phyloP scores from a whole-genome alignment of 441 rosid genomes.

The Corymbia citriodora region DNA sequence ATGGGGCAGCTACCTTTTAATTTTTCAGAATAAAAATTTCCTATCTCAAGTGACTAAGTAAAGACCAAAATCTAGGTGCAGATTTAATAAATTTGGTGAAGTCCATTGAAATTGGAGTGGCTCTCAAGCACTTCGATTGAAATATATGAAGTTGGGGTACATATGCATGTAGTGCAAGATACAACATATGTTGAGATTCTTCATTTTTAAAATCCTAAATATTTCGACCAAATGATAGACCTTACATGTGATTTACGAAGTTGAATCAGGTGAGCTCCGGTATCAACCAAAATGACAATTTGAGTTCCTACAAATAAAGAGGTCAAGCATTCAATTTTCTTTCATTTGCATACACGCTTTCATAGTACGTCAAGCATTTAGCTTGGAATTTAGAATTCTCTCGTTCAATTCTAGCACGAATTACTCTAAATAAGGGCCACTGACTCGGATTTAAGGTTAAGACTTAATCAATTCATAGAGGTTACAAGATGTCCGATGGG shows the following conservation, averaged over 20 bases:
- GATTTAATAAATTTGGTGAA: background rate
- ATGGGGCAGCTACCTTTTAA: fast-evolving
- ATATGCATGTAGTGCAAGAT: background rate
- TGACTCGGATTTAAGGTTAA: background rate
- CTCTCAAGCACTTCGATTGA: background rate
- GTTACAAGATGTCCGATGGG: fast-evolving
- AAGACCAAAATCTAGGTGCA: background rate
- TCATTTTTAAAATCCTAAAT: background rate
- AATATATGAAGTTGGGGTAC: background rate
- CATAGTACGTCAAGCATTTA: too few species aligned
- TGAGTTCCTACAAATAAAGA: background rate
- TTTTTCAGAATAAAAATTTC: background rate
- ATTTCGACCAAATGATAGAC: background rate
- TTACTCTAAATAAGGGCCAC: background rate
- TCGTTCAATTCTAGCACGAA: fast-evolving
- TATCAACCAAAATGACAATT: background rate
- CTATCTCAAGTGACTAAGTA: background rate
- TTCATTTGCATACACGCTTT: background rate
- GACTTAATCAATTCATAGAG: background rate
- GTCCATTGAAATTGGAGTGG: background rate
- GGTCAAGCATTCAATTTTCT: background rate
- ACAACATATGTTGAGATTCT: background rate
- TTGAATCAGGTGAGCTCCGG: fast-evolving
- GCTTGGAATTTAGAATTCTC: background rate
- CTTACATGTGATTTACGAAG: fast-evolving